Evolutionary conservation across 164 flowering plant genomes (phyloP), one percentile per base, ranked within the genome.

Genomic region (Houttuynia cordata): DNA sequence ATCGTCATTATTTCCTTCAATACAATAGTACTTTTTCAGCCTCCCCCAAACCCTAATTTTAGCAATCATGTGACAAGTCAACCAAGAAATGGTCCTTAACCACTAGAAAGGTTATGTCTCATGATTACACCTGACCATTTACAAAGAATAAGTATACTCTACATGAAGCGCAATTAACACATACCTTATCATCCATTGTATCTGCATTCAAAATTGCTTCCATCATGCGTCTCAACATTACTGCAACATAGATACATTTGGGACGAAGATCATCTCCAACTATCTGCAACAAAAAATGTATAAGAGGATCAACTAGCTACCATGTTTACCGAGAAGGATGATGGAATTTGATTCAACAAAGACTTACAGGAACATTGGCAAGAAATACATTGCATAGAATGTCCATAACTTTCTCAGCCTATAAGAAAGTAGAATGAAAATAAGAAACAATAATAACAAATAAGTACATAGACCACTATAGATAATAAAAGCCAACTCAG

Each of bases 131-230:
- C 17, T 12, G 49, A 45, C 14, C 12, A 14, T 45, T 45, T 17
- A 45, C 49, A 45, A 45, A 45, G 9, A 10, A 6, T 17, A 3
- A 45, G 49, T 17, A 10, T 10, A 45, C 2, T 45, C 49, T 12
- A 45, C 49, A n/a, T 12, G 14, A 45, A 17, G 17, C 8, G 49
- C n/a, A 10, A 4, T 20, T 18, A 5, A 6, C 58, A 54, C 52
- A 62, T 70, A 89, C 98, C 93, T 88, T 93, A 74, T 93, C 99
- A 76, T 93, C 99, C 81, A 93, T 76, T 23, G 96, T 79, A 67
- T 86, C 91, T 68, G 86, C 82, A 63, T 85, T 91, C 64, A 93
- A 64, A 55, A 79, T 65, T 60, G 99, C 96, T 45, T 93, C 99
- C 83, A 93, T 69, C 91, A 93, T 86, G 47, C 99, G 88, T 67